Evolutionary conservation across 1,284 basidiomycete species (phyloP).

Genomic region (Entoloma clypeatum): DNA sequence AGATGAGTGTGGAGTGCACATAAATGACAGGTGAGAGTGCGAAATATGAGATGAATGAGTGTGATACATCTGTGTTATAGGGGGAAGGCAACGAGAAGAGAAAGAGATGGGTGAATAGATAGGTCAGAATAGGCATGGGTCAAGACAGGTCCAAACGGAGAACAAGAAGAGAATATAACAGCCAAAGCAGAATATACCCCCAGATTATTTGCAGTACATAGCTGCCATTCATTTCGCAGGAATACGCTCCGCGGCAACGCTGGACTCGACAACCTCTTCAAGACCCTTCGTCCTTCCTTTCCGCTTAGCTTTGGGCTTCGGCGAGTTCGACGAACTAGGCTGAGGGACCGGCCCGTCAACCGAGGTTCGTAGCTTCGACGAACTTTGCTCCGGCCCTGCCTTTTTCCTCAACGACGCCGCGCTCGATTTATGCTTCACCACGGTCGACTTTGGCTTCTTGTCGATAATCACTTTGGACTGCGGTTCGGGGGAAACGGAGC

Average conservation of each 20-base stretch:
- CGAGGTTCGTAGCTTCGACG: slow-evolving; percentile 1
- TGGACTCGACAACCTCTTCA: slow-evolving; percentile 31
- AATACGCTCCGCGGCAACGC: slow-evolving; percentile 27
- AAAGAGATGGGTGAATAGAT: not conserved
- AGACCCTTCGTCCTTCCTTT: slow-evolving; percentile 20
- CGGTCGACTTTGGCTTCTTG: slow-evolving; percentile 14
- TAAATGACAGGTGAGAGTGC: too few species aligned
- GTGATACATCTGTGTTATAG: not conserved
- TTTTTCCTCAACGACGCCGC: slow-evolving; percentile 13
- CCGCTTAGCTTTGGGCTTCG: slow-evolving; percentile 14
- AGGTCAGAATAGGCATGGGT: not conserved
- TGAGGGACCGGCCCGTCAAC: not conserved
- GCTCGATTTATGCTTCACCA: slow-evolving; percentile 10
- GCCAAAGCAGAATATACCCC: not conserved
- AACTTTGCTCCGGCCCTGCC: slow-evolving; percentile 12
- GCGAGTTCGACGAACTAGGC: slow-evolving; percentile 1
- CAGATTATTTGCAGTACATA: slow-evolving; percentile 16
- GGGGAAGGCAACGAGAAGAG: not conserved
- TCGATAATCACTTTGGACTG: slow-evolving; percentile 12
- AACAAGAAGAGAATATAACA: not conserved
- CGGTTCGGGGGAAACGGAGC: slow-evolving; percentile 13
- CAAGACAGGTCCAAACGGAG: not conserved
- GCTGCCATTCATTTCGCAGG: slow-evolving; percentile 11
- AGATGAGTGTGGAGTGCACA: too few species aligned
- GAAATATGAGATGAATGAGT: not conserved